A percentile compares a stretch with the other conserved stretches of the same genome.
Conservation (phyloP, 371 early-diverging fungal species). For the Basidiobolus meristosporus region DNA sequence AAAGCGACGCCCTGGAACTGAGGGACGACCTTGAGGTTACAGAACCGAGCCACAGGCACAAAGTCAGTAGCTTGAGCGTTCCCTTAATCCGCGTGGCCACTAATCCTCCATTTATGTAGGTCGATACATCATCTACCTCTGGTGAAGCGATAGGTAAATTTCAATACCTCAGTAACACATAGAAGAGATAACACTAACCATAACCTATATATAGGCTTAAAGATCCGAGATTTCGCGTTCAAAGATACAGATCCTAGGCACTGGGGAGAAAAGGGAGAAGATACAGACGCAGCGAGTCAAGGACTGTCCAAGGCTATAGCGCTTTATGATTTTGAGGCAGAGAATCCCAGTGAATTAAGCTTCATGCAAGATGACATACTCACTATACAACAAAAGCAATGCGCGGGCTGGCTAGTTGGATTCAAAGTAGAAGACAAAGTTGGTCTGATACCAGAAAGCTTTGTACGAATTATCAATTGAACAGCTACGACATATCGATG, state of each 20-base stretch:
- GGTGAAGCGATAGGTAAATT: too few species aligned
- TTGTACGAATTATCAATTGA: conserved; percentile 24
- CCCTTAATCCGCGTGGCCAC: too few species aligned
- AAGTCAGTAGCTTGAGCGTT: too few species aligned
- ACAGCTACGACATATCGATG: too few species aligned
- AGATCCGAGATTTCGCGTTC: conserved; percentile 51
- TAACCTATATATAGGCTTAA: too few species aligned
- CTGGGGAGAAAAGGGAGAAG: conserved; percentile 18
- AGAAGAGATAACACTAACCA: too few species aligned
- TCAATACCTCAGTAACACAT: too few species aligned
- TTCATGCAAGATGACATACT: conserved; percentile 37
- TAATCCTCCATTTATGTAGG: too few species aligned
- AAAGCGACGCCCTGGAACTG: too few species aligned
- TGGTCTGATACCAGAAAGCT: conserved; percentile 56
- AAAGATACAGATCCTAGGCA: conserved; percentile 29
- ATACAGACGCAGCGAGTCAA: conserved; percentile 7
- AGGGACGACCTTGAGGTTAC: too few species aligned
- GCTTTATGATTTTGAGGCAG: conserved; percentile 55
- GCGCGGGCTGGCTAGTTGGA: conserved; percentile 54
- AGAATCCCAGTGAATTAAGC: conserved; percentile 38
- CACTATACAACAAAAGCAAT: conserved; percentile 40
- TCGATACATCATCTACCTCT: too few species aligned
- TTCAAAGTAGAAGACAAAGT: conserved; percentile 28
- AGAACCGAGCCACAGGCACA: too few species aligned
- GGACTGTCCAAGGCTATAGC: conserved; percentile 20